These are phyloP conservation scores for Articulospora tetracladia DNA, from an alignment of 495 filamentous ascomycete genomes.

Conservation along the genomic window DNA sequence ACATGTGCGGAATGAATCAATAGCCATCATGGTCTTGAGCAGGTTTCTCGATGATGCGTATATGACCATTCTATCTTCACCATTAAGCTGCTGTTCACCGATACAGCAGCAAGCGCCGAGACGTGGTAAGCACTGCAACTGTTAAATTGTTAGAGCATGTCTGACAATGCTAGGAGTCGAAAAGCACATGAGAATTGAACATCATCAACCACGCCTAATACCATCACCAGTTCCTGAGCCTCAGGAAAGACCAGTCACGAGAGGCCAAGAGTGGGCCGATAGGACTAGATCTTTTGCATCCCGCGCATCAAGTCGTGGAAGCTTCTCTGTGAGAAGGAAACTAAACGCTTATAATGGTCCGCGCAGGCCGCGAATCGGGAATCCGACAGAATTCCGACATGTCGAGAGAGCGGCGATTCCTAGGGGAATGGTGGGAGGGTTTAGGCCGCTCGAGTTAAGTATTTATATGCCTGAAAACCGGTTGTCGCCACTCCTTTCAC, in stretches of 20 bases:
- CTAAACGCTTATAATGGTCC: conserved; percentile 26
- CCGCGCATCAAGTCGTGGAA: conserved; percentile 47
- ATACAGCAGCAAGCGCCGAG: conserved; percentile 12
- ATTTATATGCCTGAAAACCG: conserved; percentile 64
- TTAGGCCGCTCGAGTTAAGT: conserved; percentile 71
- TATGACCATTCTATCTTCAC: conserved; percentile 18
- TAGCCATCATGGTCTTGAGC: conserved; percentile 25
- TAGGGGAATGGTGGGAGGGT: conserved; percentile 35
- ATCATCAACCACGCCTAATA: conserved; percentile 25
- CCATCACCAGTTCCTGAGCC: conserved; percentile 22
- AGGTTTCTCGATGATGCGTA: conserved; percentile 26
- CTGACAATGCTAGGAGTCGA: conserved; percentile 19
- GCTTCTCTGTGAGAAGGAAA: conserved; percentile 45
- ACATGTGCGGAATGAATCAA: conserved; percentile 21
- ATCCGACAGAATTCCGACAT: conserved; percentile 49
- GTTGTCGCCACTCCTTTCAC: conserved; percentile 59
- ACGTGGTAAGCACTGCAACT: conserved; percentile 17
- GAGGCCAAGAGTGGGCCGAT: conserved; percentile 32
- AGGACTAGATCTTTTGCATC: conserved; percentile 41
- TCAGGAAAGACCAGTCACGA: conserved; percentile 13
- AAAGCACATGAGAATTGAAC: conserved; percentile 25
- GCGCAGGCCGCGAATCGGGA: conserved; percentile 44
- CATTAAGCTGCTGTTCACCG: conserved; percentile 19
- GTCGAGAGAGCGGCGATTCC: conserved; percentile 36
- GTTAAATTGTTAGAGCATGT: conserved; percentile 4